These are phyloP conservation scores for Cornus suecica DNA, from an alignment of 148 eudicot genomes.

Conservation along the genomic window DNA sequence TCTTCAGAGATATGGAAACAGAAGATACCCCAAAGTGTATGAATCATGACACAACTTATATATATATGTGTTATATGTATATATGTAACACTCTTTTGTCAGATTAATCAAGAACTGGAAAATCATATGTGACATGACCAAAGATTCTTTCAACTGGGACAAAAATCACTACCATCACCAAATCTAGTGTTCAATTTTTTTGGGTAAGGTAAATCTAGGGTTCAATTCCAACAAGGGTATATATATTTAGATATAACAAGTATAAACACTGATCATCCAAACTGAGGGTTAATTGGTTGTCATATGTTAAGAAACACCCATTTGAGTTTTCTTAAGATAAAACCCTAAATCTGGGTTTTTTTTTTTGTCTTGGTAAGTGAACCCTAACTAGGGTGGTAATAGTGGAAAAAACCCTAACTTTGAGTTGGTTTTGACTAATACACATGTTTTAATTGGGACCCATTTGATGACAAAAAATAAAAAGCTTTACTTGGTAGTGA, in stretches of 20 bases:
- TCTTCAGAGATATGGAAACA: background rate
- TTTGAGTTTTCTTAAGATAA: background rate
- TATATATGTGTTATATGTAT: too few relatives aligned
- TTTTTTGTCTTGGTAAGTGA: too few relatives aligned
- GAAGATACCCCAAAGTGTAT: too few relatives aligned
- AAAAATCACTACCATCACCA: background rate
- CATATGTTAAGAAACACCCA: background rate
- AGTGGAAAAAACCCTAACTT: background rate
- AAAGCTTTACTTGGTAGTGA: background rate
- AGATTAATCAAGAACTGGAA: background rate
- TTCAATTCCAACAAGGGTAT: background rate
- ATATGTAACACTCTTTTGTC: background rate
- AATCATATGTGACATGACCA: background rate
- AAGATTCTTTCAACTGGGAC: too few relatives aligned
- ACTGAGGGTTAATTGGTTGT: background rate
- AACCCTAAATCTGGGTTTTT: too few relatives aligned
- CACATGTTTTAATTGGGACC: background rate
- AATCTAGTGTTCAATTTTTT: too few relatives aligned
- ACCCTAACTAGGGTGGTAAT: background rate
- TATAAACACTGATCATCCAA: slow-evolving; percentile 3
- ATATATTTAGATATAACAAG: too few relatives aligned
- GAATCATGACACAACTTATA: too few relatives aligned
- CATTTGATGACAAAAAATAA: background rate
- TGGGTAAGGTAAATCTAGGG: too few relatives aligned
- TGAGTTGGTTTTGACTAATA: background rate